These are phyloP conservation scores for Pichia pseudocactophila DNA, from an alignment of 805 yeast genomes.

Conservation along the genomic window DNA sequence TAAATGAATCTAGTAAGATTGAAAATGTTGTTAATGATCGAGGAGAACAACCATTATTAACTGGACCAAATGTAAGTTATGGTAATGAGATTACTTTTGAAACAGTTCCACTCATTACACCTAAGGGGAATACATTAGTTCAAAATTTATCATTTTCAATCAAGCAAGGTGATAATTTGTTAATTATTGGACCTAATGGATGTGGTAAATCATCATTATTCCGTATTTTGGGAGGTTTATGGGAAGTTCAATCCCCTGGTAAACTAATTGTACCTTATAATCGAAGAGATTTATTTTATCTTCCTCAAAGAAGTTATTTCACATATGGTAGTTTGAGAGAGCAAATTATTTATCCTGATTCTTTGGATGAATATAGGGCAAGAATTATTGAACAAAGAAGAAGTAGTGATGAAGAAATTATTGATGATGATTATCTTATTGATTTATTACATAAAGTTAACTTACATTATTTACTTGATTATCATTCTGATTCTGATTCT, in stretches of 20 bases:
- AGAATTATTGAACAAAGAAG: constrained; percentile 27
- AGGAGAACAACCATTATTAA: constrained; percentile 19
- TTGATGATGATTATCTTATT: constrained; percentile 41
- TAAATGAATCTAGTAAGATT: constrained; percentile 26
- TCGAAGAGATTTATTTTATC: constrained; percentile 65
- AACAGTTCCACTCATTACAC: constrained; percentile 75
- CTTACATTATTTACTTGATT: constrained; percentile 45
- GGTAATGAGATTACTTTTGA: constrained; percentile 63
- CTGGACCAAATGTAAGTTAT: constrained; percentile 29
- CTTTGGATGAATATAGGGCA: constrained; percentile 44
- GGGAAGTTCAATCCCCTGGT: constrained; percentile 66
- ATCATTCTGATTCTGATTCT: constrained; percentile 20
- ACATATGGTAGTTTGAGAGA: constrained; percentile 74
- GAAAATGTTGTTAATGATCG: constrained; percentile 17
- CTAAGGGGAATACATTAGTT: constrained; percentile 68
- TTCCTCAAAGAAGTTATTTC: constrained; percentile 88
- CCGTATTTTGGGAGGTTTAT: constrained; percentile 83
- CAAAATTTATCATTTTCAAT: constrained; percentile 60
- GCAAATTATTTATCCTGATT: constrained; percentile 83
- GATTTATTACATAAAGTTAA: constrained; percentile 49
- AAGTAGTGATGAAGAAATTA: constrained; percentile 15
- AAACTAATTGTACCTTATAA: constrained; percentile 54
- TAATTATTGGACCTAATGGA: constrained; percentile 94
- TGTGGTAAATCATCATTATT: constrained; percentile 92
- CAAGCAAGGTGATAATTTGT: constrained; percentile 72